phyloP scores from a whole-genome alignment of 148 eudicot genomes.

The Polygonum aviculare region DNA sequence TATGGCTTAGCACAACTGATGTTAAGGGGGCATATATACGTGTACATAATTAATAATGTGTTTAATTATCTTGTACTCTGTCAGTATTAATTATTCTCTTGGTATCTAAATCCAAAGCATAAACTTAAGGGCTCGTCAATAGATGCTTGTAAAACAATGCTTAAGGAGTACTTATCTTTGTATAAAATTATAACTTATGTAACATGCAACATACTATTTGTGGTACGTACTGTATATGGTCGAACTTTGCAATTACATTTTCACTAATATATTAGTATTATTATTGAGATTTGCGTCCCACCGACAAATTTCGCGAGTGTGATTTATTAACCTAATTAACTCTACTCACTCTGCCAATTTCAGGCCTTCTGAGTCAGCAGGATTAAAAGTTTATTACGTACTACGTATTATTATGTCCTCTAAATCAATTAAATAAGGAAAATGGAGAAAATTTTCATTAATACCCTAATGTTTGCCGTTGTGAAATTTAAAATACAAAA shows the following conservation, averaged over 20 bases:
- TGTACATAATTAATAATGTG: not conserved
- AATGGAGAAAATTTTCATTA: too few species aligned
- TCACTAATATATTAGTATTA: not conserved
- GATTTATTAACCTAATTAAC: too few species aligned
- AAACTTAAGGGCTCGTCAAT: not conserved
- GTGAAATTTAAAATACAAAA: too few species aligned
- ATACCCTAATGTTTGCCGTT: too few species aligned
- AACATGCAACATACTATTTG: not conserved
- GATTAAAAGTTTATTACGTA: too few species aligned
- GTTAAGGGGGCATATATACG: not conserved
- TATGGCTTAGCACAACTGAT: too few species aligned
- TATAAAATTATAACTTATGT: not conserved
- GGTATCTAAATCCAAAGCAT: not conserved
- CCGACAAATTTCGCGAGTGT: not conserved
- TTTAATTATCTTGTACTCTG: too few species aligned
- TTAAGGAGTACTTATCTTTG: not conserved
- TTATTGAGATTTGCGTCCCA: constrained; percentile 3
- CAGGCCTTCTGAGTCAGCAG: too few species aligned
- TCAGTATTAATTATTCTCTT: not conserved
- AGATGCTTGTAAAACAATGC: not conserved
- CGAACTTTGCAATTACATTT: not conserved
- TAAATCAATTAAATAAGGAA: too few species aligned
- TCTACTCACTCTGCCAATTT: too few species aligned
- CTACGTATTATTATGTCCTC: too few species aligned
- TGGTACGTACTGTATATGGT: not conserved